Conservation (phyloP, 352 stramenopile species). For the Phytophthora hybrid region DNA sequence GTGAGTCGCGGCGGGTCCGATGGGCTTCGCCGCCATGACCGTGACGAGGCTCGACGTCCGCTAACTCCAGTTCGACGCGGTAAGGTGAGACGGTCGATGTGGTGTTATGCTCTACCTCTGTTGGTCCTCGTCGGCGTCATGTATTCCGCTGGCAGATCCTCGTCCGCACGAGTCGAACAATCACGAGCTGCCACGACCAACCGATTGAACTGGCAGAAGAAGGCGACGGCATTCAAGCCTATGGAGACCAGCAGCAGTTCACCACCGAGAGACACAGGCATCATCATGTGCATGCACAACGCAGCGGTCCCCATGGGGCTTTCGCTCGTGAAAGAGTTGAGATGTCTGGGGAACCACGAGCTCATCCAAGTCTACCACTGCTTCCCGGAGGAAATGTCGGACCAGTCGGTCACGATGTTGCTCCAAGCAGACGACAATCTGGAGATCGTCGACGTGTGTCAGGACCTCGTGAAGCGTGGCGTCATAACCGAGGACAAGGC, state of each 20-base stretch:
- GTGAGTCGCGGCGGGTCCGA: conserved; percentile 2
- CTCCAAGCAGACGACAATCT: conserved; percentile 21
- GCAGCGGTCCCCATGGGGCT: conserved; percentile 5
- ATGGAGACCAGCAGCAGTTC: background rate
- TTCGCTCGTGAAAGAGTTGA: background rate
- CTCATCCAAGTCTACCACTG: conserved; percentile 15
- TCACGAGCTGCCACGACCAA: background rate
- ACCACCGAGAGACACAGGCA: conserved; percentile 6
- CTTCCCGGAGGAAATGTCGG: conserved; percentile 31
- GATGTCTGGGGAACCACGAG: conserved; percentile 12
- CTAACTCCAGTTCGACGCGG: background rate
- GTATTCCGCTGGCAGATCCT: background rate
- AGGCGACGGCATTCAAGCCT: background rate
- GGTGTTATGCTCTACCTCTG: background rate
- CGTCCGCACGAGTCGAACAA: background rate
- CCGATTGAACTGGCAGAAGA: background rate
- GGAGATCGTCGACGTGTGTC: conserved; percentile 44
- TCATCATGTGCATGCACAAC: conserved; percentile 23
- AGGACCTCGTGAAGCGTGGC: conserved; percentile 14
- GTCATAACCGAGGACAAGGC: conserved; percentile 10
- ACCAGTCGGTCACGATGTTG: conserved; percentile 15
- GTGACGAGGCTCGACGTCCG: background rate
- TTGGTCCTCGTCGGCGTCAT: conserved; percentile 1
- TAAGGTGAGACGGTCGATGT: background rate
- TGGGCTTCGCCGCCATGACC: background rate